A percentile compares a stretch with the other conserved stretches of the same genome.
Evolutionary conservation across 768 basidiomycete genomes (phyloP).

Genomic region (Wakefieldia striispora): DNA sequence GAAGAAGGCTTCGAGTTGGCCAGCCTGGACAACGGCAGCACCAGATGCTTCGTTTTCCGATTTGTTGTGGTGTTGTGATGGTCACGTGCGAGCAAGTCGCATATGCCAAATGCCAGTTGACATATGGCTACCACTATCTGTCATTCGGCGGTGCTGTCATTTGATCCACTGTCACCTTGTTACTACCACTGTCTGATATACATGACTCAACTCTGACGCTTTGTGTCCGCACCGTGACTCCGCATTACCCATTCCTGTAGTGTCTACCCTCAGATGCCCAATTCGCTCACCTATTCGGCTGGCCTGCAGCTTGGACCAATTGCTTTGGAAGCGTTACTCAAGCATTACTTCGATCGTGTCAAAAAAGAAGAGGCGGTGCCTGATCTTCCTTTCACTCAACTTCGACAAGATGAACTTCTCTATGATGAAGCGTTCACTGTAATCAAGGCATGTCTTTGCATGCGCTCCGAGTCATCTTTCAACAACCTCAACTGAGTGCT

Average conservation of each 20-base stretch:
- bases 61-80: too few species aligned
- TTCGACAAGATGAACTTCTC: constrained; percentile 72
- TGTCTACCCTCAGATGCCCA: constrained; percentile 34
- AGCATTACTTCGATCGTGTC: constrained; percentile 76
- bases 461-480: background rate
- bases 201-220: background rate
- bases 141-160: background rate
- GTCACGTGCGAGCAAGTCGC: too few species aligned
- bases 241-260: background rate
- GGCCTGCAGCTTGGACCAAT: constrained; percentile 69
- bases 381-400: constrained; percentile 41
- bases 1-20: too few species aligned
- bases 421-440: constrained; percentile 81
- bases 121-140: too few species aligned
- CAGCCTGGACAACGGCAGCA: too few species aligned
- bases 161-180: background rate
- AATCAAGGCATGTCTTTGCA: constrained; percentile 52
- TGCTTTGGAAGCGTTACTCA: constrained; percentile 74
- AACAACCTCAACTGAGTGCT: background rate
- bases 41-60: too few species aligned
- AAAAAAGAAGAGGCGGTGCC: constrained; percentile 41
- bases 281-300: constrained; percentile 59
- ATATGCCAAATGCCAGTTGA: too few species aligned
- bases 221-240: background rate
- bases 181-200: too few species aligned